Conservation (phyloP, 31 red algal genomes). For the Odonthalia washingtoniensis region DNA sequence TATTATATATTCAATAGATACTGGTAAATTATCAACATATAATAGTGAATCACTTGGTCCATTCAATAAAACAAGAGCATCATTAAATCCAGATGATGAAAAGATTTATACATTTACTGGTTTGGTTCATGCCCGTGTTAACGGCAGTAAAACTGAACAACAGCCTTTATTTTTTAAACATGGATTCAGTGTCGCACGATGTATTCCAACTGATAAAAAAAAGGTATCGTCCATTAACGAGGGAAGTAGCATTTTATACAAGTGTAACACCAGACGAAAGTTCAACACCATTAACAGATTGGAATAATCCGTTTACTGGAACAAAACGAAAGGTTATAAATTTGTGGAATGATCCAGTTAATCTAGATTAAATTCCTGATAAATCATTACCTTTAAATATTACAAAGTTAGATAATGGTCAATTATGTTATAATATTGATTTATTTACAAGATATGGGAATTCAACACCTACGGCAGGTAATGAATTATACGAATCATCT, state of each 20-base stretch:
- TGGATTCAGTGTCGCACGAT: constrained; percentile 90
- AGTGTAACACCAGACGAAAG: constrained; percentile 55
- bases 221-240: constrained; percentile 86
- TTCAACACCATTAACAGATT: constrained; percentile 48
- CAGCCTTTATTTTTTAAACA: constrained; percentile 87
- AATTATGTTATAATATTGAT: constrained; percentile 82
- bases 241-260: constrained; percentile 87
- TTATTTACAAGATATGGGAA: constrained; percentile 84
- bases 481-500: constrained; percentile 72
- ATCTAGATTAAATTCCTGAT: constrained; percentile 76
- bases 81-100: constrained; percentile 76
- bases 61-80: constrained; percentile 89
- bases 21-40: constrained; percentile 24
- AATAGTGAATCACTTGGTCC: constrained; percentile 72
- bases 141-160: constrained; percentile 45
- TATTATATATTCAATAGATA: constrained; percentile 20
- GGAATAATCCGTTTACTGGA: constrained; percentile 83
- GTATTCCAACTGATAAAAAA: constrained; percentile 79
- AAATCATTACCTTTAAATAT: constrained; percentile 65
- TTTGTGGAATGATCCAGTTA: constrained; percentile 93
- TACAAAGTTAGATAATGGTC: constrained; percentile 61
- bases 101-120: constrained; percentile 86
- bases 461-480: constrained; percentile 59
- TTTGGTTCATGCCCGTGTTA: constrained; percentile 69
- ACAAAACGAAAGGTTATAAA: constrained; percentile 66